These are phyloP conservation scores for Trichoderma pleuroti DNA, from an alignment of 2,329 filamentous ascomycete species.

Conservation along the genomic window DNA sequence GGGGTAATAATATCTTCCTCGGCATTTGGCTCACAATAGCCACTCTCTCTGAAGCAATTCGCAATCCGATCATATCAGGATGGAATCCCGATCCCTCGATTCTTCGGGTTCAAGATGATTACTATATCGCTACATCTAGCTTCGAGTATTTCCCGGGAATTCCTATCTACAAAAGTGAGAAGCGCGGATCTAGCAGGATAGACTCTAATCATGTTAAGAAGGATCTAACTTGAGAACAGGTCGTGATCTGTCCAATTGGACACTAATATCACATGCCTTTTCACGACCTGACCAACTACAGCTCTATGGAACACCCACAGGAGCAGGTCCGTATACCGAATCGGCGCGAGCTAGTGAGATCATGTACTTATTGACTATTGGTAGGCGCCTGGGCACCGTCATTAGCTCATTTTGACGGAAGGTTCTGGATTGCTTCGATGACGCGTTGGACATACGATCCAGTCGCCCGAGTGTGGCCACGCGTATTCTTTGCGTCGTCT, in stretches of 20 bases:
- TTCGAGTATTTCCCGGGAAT: not conserved
- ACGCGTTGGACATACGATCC: not conserved
- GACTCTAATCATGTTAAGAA: not conserved
- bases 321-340: not conserved
- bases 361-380: not conserved
- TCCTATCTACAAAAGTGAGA: not conserved
- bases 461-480: not conserved
- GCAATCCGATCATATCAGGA: not conserved
- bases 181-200: rapidly evolving
- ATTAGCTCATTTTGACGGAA: not conserved
- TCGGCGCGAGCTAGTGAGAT: not conserved
- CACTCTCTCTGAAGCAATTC: not conserved
- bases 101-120: not conserved
- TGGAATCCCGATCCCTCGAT: not conserved
- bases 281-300: not conserved
- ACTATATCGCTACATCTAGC: not conserved
- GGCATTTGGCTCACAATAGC: not conserved
- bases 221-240: not conserved
- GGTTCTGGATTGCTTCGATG: not conserved
- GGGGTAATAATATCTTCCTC: not conserved
- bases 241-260: not conserved
- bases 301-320: not conserved
- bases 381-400: not conserved
- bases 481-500: not conserved
- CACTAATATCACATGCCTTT: not conserved